Base-by-base conservation (phyloP, 257 asterid genomes). In the Striga asiatica region DNA sequence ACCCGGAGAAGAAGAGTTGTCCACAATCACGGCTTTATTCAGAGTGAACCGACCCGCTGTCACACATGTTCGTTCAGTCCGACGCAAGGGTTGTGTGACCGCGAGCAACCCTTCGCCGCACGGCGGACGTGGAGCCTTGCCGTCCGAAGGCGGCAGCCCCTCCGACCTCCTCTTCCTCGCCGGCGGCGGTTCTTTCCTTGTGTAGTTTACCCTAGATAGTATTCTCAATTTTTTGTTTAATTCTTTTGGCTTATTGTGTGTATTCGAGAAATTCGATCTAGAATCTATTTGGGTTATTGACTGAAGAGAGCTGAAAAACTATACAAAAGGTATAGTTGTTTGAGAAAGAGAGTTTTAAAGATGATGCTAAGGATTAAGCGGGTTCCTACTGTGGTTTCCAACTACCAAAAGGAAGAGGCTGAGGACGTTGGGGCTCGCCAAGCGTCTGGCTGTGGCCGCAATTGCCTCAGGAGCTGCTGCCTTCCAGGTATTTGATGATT, bases 111-210 rank as follows among this genome's bases (percentile, higher is more conserved):
- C 94, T 78, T 79, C 89, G 81, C 92, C 95, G 79, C 94, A 91
- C 96, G 96, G 98, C 55, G 98, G 98, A 68, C 96, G 96, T 51
- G 98, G 98, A 17, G 98, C 98, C 9, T 70, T 81, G 64, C 96
- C 96, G 13, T 82, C 98, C 23, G 96, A 84, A 82, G 98, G 98
- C 76, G 98, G 98, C 53, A 75, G 80, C 60, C 98, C 96, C 45
- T 91, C 98, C 68, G 96, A 87, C 79, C 96, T 91, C 71, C 96
- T 84, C 64, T 91, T 91, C 81, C 95, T 91, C 20, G 96, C 98
- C 68, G 97, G 97, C 78, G 98, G 98, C 59, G 98, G 97, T 67
- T 47, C 25, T 5, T 32, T 11, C 14, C 45, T 73, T 58, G 45
- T 34, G n/a, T n/a, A n/a, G n/a, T 24, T 50, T n/a, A 8, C 23